Conservation (phyloP, 768 basidiomycete species). For the Terana coerulea region DNA sequence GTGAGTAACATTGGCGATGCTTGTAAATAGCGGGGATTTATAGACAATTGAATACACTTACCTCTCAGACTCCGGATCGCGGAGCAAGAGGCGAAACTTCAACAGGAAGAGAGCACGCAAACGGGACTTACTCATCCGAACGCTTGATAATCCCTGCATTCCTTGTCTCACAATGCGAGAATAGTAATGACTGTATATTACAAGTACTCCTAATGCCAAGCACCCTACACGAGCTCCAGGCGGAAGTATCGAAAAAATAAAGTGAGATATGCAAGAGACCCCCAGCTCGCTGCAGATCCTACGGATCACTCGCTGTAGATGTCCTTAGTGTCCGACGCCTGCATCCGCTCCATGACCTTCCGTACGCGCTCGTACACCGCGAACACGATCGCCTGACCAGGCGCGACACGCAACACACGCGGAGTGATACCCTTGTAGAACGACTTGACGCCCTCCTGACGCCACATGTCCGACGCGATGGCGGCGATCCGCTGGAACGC, state of each 20-base stretch:
- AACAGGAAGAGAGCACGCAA: too few relatives aligned
- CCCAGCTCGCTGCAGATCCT: too few relatives aligned
- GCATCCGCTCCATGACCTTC: conserved; percentile 64
- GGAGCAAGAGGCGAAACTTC: conserved; percentile 5
- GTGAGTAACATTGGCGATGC: neutral
- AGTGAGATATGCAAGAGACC: too few relatives aligned
- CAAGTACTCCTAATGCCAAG: too few relatives aligned
- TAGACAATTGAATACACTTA: neutral
- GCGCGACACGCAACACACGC: conserved; percentile 91
- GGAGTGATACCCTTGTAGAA: conserved; percentile 99
- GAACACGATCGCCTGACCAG: conserved; percentile 96
- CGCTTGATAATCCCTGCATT: too few relatives aligned
- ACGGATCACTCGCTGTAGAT: conserved; percentile 62
- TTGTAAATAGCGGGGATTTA: neutral
- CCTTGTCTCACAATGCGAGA: too few relatives aligned
- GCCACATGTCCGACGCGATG: conserved; percentile 94
- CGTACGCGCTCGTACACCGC: conserved; percentile 94
- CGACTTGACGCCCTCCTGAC: conserved; percentile 77
- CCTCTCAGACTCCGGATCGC: neutral
- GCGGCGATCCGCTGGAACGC: conserved; percentile 66
- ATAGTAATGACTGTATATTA: too few relatives aligned
- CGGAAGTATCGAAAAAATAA: too few relatives aligned
- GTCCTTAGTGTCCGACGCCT: conserved; percentile 55
- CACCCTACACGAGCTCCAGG: too few relatives aligned
- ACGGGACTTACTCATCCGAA: too few relatives aligned